Percentiles rank a stretch among this genome's conserved stretches.
These are phyloP conservation scores for Euclidium syriacum DNA, from an alignment of 345 rosid genomes.

Conservation along the genomic window DNA sequence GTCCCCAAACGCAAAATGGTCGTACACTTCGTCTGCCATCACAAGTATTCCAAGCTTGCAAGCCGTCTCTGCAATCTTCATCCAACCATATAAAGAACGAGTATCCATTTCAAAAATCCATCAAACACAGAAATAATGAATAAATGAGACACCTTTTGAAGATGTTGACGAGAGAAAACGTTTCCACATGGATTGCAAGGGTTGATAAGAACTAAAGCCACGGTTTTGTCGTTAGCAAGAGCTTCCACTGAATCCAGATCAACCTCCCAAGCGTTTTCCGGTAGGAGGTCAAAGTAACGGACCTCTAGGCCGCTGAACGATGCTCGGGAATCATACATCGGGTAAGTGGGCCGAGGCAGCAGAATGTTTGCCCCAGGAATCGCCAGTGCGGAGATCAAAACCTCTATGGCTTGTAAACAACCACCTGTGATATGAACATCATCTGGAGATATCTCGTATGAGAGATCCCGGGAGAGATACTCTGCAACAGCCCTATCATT, in stretches of 20 bases:
- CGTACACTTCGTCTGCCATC: constrained; percentile 59
- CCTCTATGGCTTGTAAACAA: constrained; percentile 55
- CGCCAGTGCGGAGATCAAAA: constrained; percentile 39
- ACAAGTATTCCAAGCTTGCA: constrained; percentile 59
- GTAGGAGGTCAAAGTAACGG: constrained; percentile 58
- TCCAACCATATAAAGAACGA: not conserved
- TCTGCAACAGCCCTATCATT: constrained; percentile 52
- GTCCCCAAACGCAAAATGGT: constrained; percentile 47
- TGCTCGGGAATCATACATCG: constrained; percentile 47
- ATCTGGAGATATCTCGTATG: constrained; percentile 45
- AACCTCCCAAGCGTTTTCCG: constrained; percentile 61
- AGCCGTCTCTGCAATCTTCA: constrained; percentile 58
- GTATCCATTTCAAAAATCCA: not conserved
- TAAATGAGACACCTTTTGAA: constrained; percentile 32
- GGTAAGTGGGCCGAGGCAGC: constrained; percentile 56
- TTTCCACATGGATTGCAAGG: constrained; percentile 65
- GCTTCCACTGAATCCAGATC: constrained; percentile 53
- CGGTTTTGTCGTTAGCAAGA: constrained; percentile 60
- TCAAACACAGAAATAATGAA: not conserved
- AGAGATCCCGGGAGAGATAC: constrained; percentile 47
- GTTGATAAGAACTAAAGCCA: constrained; percentile 51
- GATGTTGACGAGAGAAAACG: constrained; percentile 52
- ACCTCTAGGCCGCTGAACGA: constrained; percentile 33
- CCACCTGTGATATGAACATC: constrained; percentile 54
- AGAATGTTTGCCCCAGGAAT: constrained; percentile 56